Evolutionary conservation across 331 rosid genomes (phyloP).

Genomic region (Quercus phellos): DNA sequence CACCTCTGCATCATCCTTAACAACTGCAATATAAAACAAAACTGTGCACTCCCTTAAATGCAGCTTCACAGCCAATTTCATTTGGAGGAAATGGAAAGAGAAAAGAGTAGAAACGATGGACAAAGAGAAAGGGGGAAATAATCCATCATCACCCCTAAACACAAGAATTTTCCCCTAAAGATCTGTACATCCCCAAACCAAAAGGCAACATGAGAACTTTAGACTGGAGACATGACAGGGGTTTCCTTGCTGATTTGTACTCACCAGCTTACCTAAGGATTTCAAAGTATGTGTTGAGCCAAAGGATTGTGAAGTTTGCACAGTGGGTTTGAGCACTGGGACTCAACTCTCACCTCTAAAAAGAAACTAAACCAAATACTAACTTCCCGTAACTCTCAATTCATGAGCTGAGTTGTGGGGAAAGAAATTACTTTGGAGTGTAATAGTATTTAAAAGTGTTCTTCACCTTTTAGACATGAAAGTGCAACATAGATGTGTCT

Average conservation of each 20-base stretch:
- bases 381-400: not conserved
- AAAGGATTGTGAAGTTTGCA: not conserved
- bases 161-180: too few relatives aligned
- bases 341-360: not conserved
- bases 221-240: too few relatives aligned
- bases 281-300: not conserved
- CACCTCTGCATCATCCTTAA: not conserved
- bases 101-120: too few relatives aligned
- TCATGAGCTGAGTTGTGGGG: not conserved
- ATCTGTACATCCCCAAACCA: too few relatives aligned
- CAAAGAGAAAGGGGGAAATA: too few relatives aligned
- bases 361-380: not conserved
- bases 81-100: too few relatives aligned
- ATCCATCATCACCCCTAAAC: too few relatives aligned
- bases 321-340: not conserved
- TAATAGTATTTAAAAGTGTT: not conserved
- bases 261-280: too few relatives aligned
- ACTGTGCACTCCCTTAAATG: too few relatives aligned
- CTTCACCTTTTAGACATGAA: not conserved
- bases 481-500: not conserved
- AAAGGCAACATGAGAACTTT: too few relatives aligned
- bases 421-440: not conserved
- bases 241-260: too few relatives aligned
- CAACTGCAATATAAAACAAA: not conserved
- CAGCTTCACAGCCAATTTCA: too few relatives aligned